phyloP scores from a whole-genome alignment of 164 flowering plant genomes.

The grape (Vitis vinifera) region ASM3070453v1 NC_081813.1:14559501-14560000 shows the following conservation, averaged over 20 bases:
- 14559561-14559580: constrained; percentile 97
- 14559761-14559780: constrained; percentile 67
- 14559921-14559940: no score
- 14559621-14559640: constrained; percentile 82
- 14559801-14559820: no score
- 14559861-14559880: no score
- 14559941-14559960: no score
- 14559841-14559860: no score
- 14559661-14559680: constrained; percentile 97
- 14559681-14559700: constrained; percentile 98
- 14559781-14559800: neutral
- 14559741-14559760: constrained; percentile 88
- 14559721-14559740: constrained; percentile 88
- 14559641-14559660: constrained; percentile 95
- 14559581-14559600: constrained; percentile 95
- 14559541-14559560: neutral
- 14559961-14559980: no score
- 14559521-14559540: neutral
- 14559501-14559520: neutral
- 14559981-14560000: no score
- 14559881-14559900: no score
- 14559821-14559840: no score
- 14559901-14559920: no score
- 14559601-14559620: constrained; percentile 84
- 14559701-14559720: constrained; percentile 91